Percentiles rank a stretch among this genome's conserved stretches.
phyloP scores from a whole-genome alignment of 2,329 filamentous ascomycete species.

The Trichophyton verrucosum region DNA sequence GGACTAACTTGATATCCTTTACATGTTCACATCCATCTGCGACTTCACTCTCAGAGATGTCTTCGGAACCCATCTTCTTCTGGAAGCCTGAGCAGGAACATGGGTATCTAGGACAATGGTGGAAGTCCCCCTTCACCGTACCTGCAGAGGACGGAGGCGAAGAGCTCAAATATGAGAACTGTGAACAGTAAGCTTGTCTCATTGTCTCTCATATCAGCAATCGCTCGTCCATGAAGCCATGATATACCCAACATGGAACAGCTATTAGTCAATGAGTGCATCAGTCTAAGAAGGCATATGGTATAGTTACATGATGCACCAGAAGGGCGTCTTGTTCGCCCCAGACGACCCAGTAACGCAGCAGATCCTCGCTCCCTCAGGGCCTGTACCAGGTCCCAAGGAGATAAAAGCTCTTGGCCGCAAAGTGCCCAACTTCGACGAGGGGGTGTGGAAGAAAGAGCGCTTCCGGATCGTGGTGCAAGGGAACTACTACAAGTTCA shows the following conservation, averaged over 20 bases:
- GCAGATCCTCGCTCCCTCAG: constrained; percentile 17
- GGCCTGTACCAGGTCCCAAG: constrained; percentile 16
- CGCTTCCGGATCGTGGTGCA: constrained; percentile 21
- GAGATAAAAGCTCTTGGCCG: constrained; percentile 20
- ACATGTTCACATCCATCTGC: not conserved
- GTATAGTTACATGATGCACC: constrained; percentile 24
- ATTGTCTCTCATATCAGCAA: not conserved
- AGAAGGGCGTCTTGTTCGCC: constrained; percentile 24
- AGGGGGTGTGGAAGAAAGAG: constrained; percentile 19
- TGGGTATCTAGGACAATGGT: constrained; percentile 18
- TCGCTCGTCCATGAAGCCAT: not conserved
- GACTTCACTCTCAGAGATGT: not conserved
- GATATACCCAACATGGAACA: not conserved
- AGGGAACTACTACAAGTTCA: constrained; percentile 24
- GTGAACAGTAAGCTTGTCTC: constrained; percentile 12
- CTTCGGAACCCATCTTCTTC: constrained; percentile 13
- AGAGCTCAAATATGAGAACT: constrained; percentile 13
- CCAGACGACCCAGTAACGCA: constrained; percentile 18
- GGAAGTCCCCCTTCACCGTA: constrained; percentile 13
- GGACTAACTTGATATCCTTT: not conserved
- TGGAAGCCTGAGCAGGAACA: constrained; percentile 16
- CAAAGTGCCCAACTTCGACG: constrained; percentile 23
- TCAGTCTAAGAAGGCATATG: not conserved
- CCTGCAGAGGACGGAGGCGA: not conserved
- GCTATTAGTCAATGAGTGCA: too few species aligned